These are phyloP conservation scores for Zygoascus hellenicus DNA, from an alignment of 1,139 yeast species.

Conservation along the genomic window DNA sequence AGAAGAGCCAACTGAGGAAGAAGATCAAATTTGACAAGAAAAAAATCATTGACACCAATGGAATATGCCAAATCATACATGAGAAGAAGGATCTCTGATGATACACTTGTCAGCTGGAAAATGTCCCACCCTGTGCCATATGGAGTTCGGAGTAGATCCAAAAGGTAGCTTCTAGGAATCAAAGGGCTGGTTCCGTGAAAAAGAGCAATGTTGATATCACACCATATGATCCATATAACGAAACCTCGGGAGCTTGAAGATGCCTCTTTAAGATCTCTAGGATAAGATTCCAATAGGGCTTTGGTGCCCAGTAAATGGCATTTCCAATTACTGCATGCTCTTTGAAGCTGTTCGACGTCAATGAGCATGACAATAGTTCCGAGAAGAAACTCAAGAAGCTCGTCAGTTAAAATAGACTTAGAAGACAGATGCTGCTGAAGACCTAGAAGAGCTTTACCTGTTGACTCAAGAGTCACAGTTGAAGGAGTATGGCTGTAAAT, in stretches of 20 bases:
- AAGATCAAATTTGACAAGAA: not conserved
- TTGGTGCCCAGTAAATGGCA: not conserved
- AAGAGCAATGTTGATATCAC: not conserved
- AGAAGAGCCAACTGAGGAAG: not conserved
- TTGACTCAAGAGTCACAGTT: not conserved
- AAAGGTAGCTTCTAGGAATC: not conserved
- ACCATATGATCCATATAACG: slow-evolving; percentile 1
- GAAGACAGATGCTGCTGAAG: not conserved
- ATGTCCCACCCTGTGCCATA: not conserved
- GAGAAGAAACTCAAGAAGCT: not conserved
- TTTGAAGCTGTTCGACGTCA: slow-evolving; percentile 1
- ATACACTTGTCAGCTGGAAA: not conserved
- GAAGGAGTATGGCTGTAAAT: not conserved
- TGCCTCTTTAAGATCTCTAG: not conserved
- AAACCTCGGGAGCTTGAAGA: not conserved
- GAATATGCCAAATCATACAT: not conserved
- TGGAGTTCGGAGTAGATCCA: not conserved
- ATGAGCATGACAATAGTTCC: slow-evolving; percentile 2
- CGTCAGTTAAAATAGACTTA: not conserved
- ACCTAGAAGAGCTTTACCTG: slow-evolving; percentile 1
- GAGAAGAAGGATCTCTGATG: not conserved
- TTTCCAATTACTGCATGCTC: slow-evolving; percentile 2
- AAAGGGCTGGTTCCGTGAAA: not conserved
- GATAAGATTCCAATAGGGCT: not conserved
- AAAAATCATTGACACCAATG: not conserved